These are phyloP conservation scores for Citrus mangshanensis DNA, from an alignment of 345 rosid species.

Conservation along the genomic window DNA sequence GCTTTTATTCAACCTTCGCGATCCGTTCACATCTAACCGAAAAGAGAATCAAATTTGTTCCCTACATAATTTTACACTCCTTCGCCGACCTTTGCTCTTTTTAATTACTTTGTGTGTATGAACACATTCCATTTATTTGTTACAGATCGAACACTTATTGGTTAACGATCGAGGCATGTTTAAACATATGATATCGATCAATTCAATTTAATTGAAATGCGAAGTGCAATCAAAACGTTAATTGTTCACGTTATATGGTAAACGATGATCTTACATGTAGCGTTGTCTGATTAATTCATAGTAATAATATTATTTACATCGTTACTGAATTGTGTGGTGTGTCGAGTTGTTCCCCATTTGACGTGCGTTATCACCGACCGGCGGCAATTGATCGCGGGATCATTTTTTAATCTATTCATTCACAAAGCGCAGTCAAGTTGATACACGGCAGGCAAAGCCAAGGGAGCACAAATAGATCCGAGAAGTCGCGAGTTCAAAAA, in stretches of 20 bases:
- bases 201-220: too few relatives aligned
- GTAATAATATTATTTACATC: too few relatives aligned
- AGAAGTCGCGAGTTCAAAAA: not conserved
- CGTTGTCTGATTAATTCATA: not conserved
- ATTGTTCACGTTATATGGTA: not conserved
- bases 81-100: not conserved
- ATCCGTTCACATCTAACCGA: not conserved
- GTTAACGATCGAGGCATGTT: not conserved
- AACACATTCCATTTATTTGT: not conserved
- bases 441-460: not conserved
- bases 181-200: too few relatives aligned
- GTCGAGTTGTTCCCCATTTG: too few relatives aligned
- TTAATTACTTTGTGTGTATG: not conserved
- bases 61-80: not conserved
- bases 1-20: constrained; percentile 6
- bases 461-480: not conserved
- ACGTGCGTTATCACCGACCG: too few relatives aligned
- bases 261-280: too few relatives aligned
- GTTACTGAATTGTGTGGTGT: too few relatives aligned
- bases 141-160: not conserved
- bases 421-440: not conserved
- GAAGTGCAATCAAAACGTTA: too few relatives aligned
- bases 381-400: too few relatives aligned
- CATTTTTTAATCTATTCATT: too few relatives aligned
- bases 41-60: not conserved